phyloP scores from a whole-genome alignment of 768 basidiomycete genomes.

The Glaciozyma antarctica region DNA sequence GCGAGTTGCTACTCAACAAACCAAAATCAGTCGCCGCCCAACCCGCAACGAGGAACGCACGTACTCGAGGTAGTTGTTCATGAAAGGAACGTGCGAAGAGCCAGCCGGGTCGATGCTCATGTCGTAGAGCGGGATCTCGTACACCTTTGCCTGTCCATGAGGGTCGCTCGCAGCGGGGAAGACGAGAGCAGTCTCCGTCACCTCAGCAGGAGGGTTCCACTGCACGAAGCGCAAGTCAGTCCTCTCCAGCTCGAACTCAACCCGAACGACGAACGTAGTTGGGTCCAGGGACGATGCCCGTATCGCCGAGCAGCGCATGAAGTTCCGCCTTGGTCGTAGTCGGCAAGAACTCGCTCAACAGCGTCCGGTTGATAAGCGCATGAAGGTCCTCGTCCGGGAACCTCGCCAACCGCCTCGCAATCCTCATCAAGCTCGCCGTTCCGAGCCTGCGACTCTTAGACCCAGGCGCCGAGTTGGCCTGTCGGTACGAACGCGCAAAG shows the following conservation, averaged over 20 bases:
- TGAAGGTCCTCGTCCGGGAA: constrained; percentile 11
- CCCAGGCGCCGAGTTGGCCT: neutral
- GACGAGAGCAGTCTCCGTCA: neutral
- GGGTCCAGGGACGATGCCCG: neutral
- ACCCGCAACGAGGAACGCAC: neutral
- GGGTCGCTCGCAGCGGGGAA: constrained; percentile 5
- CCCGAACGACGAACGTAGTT: neutral
- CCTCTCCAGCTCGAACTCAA: neutral
- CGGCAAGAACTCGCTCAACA: constrained; percentile 22
- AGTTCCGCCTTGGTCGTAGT: constrained; percentile 12
- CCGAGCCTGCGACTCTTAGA: constrained; percentile 18
- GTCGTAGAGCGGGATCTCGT: constrained; percentile 7
- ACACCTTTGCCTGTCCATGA: neutral
- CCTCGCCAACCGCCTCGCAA: constrained; percentile 9
- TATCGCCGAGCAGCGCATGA: constrained; percentile 2
- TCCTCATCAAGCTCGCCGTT: constrained; percentile 15
- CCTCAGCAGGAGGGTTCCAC: constrained; percentile 12
- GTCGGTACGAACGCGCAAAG: constrained; percentile 14
- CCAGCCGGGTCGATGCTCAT: neutral
- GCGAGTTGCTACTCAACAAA: constrained; percentile 15
- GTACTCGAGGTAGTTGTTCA: constrained; percentile 17
- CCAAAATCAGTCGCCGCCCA: no score
- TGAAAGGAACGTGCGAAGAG: constrained; percentile 12
- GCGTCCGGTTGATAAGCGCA: constrained; percentile 8
- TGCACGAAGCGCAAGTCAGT: neutral